Base-by-base conservation (phyloP, 73 alveolate species). In the Tetrahymena borealis region DNA sequence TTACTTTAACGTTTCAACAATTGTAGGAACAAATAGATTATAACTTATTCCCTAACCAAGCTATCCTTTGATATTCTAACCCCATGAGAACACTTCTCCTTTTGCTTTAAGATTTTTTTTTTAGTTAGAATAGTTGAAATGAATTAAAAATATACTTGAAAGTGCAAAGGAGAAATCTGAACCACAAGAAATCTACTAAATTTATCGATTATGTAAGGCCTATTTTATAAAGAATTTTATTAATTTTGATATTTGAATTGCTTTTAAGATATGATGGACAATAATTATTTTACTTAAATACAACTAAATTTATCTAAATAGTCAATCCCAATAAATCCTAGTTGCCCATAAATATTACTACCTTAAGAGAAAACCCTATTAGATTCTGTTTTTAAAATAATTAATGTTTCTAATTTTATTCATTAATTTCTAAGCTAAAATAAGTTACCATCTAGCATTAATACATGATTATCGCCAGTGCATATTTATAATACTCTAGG, bases 81-180 rank as follows among this genome's bases (percentile, higher is more conserved):
- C 95, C 95, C 95, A 93, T 38, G 93, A 38, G 33, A 79, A 93
- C 5, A 93, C 91, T 40, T 93, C 95, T 32, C 95, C 95, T 93
- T 93, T 93, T 13, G 93, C 90, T 40, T 91, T 39, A n/a, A n/a
- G n/a, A n/a, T n/a, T n/a, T n/a, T n/a, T n/a, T n/a, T n/a, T n/a
- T n/a, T n/a, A n/a, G n/a, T n/a, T n/a, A n/a, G n/a, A n/a, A n/a
- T n/a, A n/a, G n/a, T n/a, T n/a, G n/a, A 10, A 38, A 39, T 91
- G 79, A 7, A 60, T 24, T 1, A 15, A 15, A 60, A 60, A 24
- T 60, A 32, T 60, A 60, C 85, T n/a, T n/a, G 85, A 60, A 1
- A 60, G 35, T 24, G 85, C 91, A 37, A 93, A 93, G 16, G 95
- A 79, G 33, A 79, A 92, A 33, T 93, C 95, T 32, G 95, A 91